phyloP scores from a whole-genome alignment of 306 rosid species.

The Cajanus cajan region DNA sequence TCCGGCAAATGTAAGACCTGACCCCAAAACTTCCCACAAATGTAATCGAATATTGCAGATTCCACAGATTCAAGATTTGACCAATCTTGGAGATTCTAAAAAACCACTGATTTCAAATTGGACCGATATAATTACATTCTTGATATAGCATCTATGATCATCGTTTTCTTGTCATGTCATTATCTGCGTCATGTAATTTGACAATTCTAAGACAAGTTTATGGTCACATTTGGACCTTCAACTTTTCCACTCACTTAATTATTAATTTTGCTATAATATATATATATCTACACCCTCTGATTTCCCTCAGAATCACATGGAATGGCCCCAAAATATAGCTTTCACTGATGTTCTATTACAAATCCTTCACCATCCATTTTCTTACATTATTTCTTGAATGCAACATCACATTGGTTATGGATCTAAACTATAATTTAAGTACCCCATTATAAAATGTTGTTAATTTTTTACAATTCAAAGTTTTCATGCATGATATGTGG shows the following conservation, averaged over 20 bases:
- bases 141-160: not conserved
- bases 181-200: slow-evolving; percentile 16
- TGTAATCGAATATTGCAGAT: not conserved
- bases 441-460: not conserved
- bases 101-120: not conserved
- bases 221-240: not conserved
- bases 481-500: not conserved
- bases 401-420: not conserved
- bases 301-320: slow-evolving; percentile 19
- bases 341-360: not conserved
- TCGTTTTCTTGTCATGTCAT: not conserved
- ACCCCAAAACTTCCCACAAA: not conserved
- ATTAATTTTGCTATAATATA: not conserved
- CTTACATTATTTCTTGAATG: not conserved
- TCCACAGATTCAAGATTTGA: slow-evolving; percentile 9
- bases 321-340: slow-evolving; percentile 17
- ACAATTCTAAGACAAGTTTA: not conserved
- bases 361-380: not conserved
- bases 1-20: not conserved
- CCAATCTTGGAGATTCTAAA: not conserved
- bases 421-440: not conserved
- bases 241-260: not conserved
- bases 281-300: not conserved
- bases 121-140: not conserved
- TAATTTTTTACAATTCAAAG: not conserved